Base-by-base conservation (phyloP, 352 stramenopile species). In the Blastocystis sp. region DNA sequence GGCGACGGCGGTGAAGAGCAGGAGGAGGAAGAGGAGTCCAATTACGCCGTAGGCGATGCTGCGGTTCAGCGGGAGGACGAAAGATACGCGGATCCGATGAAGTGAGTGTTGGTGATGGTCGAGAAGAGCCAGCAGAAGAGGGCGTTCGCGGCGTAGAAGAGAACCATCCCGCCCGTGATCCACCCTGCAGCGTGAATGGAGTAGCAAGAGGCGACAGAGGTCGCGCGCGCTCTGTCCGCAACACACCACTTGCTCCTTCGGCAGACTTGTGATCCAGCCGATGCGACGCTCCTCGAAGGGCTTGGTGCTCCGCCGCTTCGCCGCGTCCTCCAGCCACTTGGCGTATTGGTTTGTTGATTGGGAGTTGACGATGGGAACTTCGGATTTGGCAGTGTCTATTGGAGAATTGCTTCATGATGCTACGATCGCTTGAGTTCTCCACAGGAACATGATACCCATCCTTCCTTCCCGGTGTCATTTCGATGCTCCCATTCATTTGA, bases 201-300 rank as follows among this genome's bases (percentile, higher is more conserved):
- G 7, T 36, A 0, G 14, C 1, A 34, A 76, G 21, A 27, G 24
- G 6, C 11, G 16, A 76, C 64, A 76, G 14, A 76, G 24, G 32
- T 76, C 64, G 6, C 29, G 0, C 24, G 32, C 29, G 40, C 64
- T 76, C 38, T 76, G 64, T 54, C 64, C 64, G n/a, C 34, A 56
- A 3, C 64, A 76, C 11, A 53, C 8, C 16, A 76, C 64, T 1
- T 56, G 16, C 9, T 76, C 54, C 16, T 76, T 44, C 6, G 64
- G 64, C 11, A 56, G 29, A 4, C 9, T 38, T 21, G 38, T 34
- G 40, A 76, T 76, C 64, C 64, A 76, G 21, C 64, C 64, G 27
- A 76, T 76, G 11, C 64, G 64, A 51, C 64, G 29, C 53, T 76
- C 64, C 21, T 76, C 64, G 27, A 76, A 76, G 7, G 64, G 64